A percentile compares a stretch with the other conserved stretches of the same genome.
Evolutionary conservation across 345 rosid species (phyloP).

Genomic region (Zanthoxylum bungeanum): DNA sequence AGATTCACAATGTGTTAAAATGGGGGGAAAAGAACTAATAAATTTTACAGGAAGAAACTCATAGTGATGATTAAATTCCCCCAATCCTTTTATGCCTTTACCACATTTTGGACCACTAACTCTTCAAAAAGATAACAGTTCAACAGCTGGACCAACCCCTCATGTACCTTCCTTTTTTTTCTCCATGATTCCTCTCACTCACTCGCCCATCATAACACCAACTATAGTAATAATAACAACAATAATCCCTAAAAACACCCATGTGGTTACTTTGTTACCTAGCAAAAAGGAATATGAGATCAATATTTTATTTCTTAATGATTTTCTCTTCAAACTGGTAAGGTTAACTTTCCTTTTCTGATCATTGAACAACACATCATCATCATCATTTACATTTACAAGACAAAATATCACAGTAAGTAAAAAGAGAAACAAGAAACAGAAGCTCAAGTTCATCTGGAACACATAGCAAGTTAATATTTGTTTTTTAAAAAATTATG

Average conservation of each 20-base stretch:
- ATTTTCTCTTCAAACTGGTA: neutral
- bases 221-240: conserved; percentile 11
- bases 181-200: conserved; percentile 7
- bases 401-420: neutral
- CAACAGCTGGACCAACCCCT: conserved; percentile 39
- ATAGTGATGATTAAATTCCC: conserved; percentile 28
- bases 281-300: conserved; percentile 5
- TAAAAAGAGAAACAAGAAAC: neutral
- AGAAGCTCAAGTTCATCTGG: neutral
- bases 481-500: neutral
- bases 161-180: conserved; percentile 6
- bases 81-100: conserved; percentile 23
- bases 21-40: conserved; percentile 9
- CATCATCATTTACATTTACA: neutral
- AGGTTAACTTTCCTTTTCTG: neutral
- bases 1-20: neutral
- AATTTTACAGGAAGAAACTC: conserved; percentile 28
- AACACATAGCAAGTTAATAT: neutral
- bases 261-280: conserved; percentile 26
- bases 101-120: conserved; percentile 43
- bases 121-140: conserved; percentile 24
- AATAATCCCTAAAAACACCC: conserved; percentile 19
- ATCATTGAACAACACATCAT: neutral
- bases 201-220: conserved; percentile 5
- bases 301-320: neutral